Base-by-base conservation (phyloP, 306 rosid species). In the Nissolia schottii region DNA sequence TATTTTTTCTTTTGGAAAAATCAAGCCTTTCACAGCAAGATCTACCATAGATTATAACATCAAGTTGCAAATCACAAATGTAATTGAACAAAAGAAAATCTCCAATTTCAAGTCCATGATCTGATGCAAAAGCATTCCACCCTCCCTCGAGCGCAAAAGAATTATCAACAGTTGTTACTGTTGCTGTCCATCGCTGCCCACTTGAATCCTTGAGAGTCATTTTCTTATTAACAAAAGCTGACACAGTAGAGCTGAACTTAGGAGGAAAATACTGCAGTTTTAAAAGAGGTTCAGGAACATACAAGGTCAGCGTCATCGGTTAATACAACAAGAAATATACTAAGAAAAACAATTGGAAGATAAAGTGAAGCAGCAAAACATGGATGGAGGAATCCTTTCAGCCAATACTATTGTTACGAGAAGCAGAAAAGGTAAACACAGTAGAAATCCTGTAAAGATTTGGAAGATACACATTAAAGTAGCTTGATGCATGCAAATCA, bases 221-320 rank as follows among this genome's bases (percentile, higher is more conserved):
- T 50, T 65, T 63, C 77, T 84, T 15, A 71, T 59, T 24, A 49
- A 82, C 73, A 85, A 84, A 67, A 64, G 25, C 7, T 18, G 86
- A 57, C 64, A 83, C 57, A 6, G 49, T 73, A 19, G 49, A 43
- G 62, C 79, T 73, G 64, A 92, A 85, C 22, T 65, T 82, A 22
- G 93, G 86, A 64, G 97, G 97, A 50, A 92, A 72, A 61, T 56
- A 71, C 96, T 92, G 90, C 82, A 68, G 48, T 41, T 50, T 27
- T 24, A 74, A 27, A 61, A 40, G 3, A 75, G 23, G 45, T 15
- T 41, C 23, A 81, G 34, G 58, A 50, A 55, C 32, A 60, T 32
- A 23, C 16, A 25, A 43, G 27, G 32, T 64, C 64, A 77, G 56
- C 64, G 58, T 10, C 18, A 38, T 1, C 12, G 35, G 18, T 32